Conservation (phyloP, 768 basidiomycete species). For the Boletus insuetus region DNA sequence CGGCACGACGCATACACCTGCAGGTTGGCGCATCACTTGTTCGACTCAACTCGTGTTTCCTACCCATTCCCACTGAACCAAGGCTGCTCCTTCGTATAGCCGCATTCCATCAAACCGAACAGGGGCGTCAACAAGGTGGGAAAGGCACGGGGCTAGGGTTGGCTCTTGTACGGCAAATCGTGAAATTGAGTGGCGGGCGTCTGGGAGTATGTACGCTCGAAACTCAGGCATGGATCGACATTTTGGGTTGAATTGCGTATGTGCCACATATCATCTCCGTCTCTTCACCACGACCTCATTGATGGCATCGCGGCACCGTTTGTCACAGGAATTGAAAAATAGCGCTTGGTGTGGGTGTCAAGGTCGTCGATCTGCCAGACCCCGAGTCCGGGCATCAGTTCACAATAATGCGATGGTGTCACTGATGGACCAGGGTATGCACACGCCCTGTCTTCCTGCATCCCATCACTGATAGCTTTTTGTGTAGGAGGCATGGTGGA, state of each 20-base stretch:
- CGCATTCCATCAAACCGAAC: conserved; percentile 77
- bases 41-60: conserved; percentile 57
- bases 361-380: conserved; percentile 36
- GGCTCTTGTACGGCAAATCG: conserved; percentile 75
- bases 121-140: conserved; percentile 69
- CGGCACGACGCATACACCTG: conserved; percentile 46
- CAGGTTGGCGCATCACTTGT: conserved; percentile 66
- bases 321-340: not conserved
- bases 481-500: conserved; percentile 55
- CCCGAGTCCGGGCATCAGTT: conserved; percentile 14
- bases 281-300: conserved; percentile 10
- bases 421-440: conserved; percentile 62
- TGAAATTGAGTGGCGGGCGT: conserved; percentile 70
- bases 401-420: conserved; percentile 55
- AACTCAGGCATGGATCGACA: conserved; percentile 68
- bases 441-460: not conserved
- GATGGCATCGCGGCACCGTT: conserved; percentile 5
- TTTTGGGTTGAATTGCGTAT: conserved; percentile 84
- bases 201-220: conserved; percentile 67
- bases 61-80: conserved; percentile 14
- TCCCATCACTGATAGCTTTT: not conserved
- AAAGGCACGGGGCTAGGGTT: conserved; percentile 74
- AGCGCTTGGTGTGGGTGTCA: conserved; percentile 70
- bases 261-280: conserved; percentile 22
- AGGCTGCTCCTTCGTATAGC: conserved; percentile 35